phyloP scores from a whole-genome alignment of 2,329 filamentous ascomycete species.

The Epichloe sibirici region DNA sequence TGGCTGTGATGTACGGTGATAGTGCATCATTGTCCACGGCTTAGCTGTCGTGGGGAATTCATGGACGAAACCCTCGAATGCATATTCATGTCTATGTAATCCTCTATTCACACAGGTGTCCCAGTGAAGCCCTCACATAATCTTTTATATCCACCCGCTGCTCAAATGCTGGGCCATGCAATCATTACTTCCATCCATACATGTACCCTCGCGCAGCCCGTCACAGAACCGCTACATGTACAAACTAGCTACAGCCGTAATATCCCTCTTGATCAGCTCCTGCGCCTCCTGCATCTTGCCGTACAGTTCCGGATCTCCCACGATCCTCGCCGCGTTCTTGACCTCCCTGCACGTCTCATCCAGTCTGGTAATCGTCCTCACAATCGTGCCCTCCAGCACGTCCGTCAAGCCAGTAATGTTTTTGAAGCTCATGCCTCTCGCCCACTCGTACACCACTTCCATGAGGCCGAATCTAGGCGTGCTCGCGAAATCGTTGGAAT shows the following conservation, averaged over 20 bases:
- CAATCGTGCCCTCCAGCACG: slow-evolving; percentile 93
- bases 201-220: background rate
- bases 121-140: too few relatives aligned
- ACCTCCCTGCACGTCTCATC: slow-evolving; percentile 97
- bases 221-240: slow-evolving; percentile 59
- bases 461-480: slow-evolving; percentile 84
- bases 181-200: background rate
- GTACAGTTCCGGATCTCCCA: slow-evolving; percentile 86
- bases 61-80: background rate
- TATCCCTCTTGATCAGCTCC: slow-evolving; percentile 95
- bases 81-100: too few relatives aligned
- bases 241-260: slow-evolving; percentile 76
- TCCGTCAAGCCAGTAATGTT: slow-evolving; percentile 94
- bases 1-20: too few relatives aligned
- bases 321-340: slow-evolving; percentile 90
- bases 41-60: background rate
- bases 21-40: too few relatives aligned
- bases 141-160: background rate
- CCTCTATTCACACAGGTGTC: too few relatives aligned
- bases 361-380: slow-evolving; percentile 81
- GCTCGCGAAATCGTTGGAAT: slow-evolving; percentile 83
- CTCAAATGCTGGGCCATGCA: background rate
- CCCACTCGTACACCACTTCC: slow-evolving; percentile 98
- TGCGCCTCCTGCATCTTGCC: slow-evolving; percentile 95
- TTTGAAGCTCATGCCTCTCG: slow-evolving; percentile 93